Evolutionary conservation across 805 yeast genomes (phyloP).

Genomic region (Wickerhamiella spandovensis): DNA sequence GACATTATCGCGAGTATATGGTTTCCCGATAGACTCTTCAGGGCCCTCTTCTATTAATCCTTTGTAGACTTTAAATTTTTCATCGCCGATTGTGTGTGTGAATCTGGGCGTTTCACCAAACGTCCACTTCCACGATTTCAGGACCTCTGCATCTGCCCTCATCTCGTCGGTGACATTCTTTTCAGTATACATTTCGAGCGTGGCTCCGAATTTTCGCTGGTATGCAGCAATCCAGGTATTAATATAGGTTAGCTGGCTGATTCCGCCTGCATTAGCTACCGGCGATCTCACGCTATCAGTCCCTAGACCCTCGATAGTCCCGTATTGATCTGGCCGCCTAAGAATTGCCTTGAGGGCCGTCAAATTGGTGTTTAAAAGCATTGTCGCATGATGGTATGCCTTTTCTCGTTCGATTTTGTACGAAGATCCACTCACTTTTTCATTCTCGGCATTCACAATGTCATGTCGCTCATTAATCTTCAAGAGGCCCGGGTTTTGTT

Average conservation of each 20-base stretch:
- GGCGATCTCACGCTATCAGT: slow-evolving; percentile 71
- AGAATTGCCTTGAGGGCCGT: slow-evolving; percentile 47
- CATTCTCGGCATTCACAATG: slow-evolving; percentile 35
- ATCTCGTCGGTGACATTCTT: slow-evolving; percentile 19
- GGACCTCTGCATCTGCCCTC: slow-evolving; percentile 24
- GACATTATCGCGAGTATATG: slow-evolving; percentile 19
- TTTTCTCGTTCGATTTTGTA: slow-evolving; percentile 70
- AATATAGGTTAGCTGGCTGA: slow-evolving; percentile 35
- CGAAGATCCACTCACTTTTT: slow-evolving; percentile 86
- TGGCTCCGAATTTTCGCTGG: slow-evolving; percentile 20
- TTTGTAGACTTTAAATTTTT: slow-evolving; percentile 35
- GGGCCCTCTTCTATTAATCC: slow-evolving; percentile 25
- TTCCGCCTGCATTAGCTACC: slow-evolving; percentile 53
- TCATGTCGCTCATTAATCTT: slow-evolving; percentile 68
- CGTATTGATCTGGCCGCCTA: slow-evolving; percentile 30
- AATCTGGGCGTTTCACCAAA: slow-evolving; percentile 70
- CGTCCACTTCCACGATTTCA: slow-evolving; percentile 58
- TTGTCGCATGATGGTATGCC: slow-evolving; percentile 92
- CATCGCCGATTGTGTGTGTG: slow-evolving; percentile 33
- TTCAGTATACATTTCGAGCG: slow-evolving; percentile 4
- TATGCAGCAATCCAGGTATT: slow-evolving; percentile 33
- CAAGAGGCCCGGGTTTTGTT: slow-evolving; percentile 22
- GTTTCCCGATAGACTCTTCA: slow-evolving; percentile 7
- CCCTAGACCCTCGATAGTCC: slow-evolving; percentile 34
- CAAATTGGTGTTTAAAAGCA: slow-evolving; percentile 61